Evolutionary conservation across 2,329 filamentous ascomycete species (phyloP).

Genomic region (Setomelanomma holmii): DNA sequence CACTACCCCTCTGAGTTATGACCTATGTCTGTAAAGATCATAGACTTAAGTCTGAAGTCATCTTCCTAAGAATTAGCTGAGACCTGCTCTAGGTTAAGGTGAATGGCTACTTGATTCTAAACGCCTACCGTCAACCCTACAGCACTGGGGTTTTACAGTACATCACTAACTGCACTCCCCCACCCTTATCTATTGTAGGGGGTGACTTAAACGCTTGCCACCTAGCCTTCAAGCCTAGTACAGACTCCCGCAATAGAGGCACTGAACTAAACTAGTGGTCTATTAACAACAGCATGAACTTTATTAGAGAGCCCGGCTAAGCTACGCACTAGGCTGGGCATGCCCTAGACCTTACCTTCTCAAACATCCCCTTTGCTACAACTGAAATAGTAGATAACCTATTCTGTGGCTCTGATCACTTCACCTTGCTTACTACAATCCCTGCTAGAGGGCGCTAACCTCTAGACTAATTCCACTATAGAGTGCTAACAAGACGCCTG

Average conservation of each 20-base stretch:
- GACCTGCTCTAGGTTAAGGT: not conserved
- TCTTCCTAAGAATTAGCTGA: not conserved
- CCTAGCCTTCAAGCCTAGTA: not conserved
- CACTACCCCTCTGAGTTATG: not conserved
- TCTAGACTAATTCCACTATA: not conserved
- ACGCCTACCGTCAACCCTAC: not conserved
- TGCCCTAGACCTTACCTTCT: constrained; percentile 6
- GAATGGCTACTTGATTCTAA: not conserved
- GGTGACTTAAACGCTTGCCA: too few species aligned
- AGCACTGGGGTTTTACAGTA: not conserved
- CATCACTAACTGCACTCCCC: too few species aligned
- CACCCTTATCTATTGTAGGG: too few species aligned
- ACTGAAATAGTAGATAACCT: not conserved
- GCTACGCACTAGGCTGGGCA: constrained; percentile 1
- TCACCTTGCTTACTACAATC: not conserved
- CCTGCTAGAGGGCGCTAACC: not conserved
- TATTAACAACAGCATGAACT: not conserved
- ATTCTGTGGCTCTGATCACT: not conserved
- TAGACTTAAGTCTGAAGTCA: not conserved
- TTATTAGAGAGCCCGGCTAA: not conserved
- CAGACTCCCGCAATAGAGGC: not conserved
- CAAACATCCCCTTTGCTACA: constrained; percentile 1
- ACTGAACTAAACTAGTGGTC: not conserved
- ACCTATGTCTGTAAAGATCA: not conserved
- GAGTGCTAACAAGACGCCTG: too few species aligned